Base-by-base conservation (phyloP, 768 basidiomycete genomes). In the Mycena rosella region DNA sequence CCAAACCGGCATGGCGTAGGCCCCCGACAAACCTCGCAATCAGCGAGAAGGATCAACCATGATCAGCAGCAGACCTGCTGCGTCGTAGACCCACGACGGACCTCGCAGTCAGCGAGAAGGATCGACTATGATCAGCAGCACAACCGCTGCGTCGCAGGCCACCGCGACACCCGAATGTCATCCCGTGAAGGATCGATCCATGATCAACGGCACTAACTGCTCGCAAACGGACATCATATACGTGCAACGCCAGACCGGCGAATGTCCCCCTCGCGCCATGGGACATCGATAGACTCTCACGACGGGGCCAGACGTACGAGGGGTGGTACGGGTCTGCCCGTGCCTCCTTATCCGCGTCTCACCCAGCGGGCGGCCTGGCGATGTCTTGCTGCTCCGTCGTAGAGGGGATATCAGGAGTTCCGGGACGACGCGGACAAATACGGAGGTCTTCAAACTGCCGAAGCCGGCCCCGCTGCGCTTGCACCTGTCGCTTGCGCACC, bases 401-500 rank as follows among this genome's bases (percentile, higher is more conserved):
- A 10, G 24, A 49, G 52, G 20, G 51, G 29, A 36, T 48, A 55
- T 61, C 58, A 48, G 38, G 55, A 60, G 42, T 60, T 47, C 59
- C 59, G 18, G 53, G n/a, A 55, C 51, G 44, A 60, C 58, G 26
- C 65, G 59, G 57, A 30, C 65, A 44, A 56, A 49, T 34, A 40
- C 58, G 24, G 59, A 47, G 57, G 59, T 55, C 51, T 26, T 11
- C n/a, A 59, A 40, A 7, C 24, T 36, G 27, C 59, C 58, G 58
- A 26, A 48, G n/a, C 59, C 58, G 59, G 63, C 48, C 36, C 30
- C 14, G 30, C 53, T 56, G 65, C 53, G n/a, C n/a, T n/a, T n/a
- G n/a, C n/a, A n/a, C n/a, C n/a, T n/a, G 32, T 24, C 45, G 45
- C 24, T 5, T 22, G 45, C 45, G 24, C 45, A 26, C 8, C 5